A percentile compares a stretch with the other conserved stretches of the same genome.
These are phyloP conservation scores for Phaeophleospora eucalypticola DNA, from an alignment of 2,329 filamentous ascomycete genomes.

Conservation along the genomic window DNA sequence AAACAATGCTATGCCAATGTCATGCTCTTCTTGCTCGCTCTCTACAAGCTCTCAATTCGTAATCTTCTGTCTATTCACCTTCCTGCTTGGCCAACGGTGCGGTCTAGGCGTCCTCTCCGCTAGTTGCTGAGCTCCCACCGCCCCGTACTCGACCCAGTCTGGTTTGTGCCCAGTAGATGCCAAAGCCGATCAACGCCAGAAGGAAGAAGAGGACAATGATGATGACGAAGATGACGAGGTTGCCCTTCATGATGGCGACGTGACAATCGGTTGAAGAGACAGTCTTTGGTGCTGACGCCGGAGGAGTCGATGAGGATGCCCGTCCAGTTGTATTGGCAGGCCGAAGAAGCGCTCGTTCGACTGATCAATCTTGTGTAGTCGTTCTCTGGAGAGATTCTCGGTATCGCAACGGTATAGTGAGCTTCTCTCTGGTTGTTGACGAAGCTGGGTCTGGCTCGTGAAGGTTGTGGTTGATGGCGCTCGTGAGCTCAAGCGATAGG, in stretches of 20 bases:
- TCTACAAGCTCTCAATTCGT: too few relatives aligned
- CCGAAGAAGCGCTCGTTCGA: too few relatives aligned
- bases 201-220: conserved; percentile 51
- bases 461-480: too few relatives aligned
- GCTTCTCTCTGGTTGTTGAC: too few relatives aligned
- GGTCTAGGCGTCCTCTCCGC: conserved; percentile 28
- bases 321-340: background rate
- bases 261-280: conserved; percentile 4
- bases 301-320: background rate
- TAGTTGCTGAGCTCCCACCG: conserved; percentile 24
- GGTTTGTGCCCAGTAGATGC: conserved; percentile 48
- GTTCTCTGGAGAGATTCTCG: too few relatives aligned
- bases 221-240: conserved; percentile 51
- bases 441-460: too few relatives aligned
- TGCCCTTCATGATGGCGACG: conserved; percentile 48
- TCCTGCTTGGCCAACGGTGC: background rate
- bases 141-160: conserved; percentile 27
- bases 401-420: too few relatives aligned
- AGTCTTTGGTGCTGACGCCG: background rate
- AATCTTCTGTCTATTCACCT: background rate
- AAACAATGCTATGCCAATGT: background rate
- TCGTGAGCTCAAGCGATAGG: too few relatives aligned
- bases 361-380: too few relatives aligned
- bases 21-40: background rate
- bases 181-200: conserved; percentile 46